phyloP scores from a whole-genome alignment of 345 rosid species.

The Toxicodendron radicans region DNA sequence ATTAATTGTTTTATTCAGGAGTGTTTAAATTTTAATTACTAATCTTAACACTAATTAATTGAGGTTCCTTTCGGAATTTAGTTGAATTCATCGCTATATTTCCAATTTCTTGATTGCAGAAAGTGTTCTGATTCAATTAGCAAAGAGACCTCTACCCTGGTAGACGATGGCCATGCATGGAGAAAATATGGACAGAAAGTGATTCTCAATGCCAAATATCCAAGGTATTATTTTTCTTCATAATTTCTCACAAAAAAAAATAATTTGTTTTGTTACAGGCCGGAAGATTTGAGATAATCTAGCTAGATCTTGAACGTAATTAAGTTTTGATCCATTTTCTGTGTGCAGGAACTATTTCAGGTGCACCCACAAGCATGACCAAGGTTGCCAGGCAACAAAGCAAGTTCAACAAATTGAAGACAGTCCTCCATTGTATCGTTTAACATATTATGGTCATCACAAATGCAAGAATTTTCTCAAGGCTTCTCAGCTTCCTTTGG shows the following conservation, averaged over 20 bases:
- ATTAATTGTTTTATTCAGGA: too few species aligned
- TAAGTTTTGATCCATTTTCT: background rate
- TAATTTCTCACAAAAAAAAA: background rate
- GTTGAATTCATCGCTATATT: background rate
- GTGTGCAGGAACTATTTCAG: constrained; percentile 50
- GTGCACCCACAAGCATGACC: constrained; percentile 55
- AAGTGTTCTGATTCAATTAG: constrained; percentile 28
- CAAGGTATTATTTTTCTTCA: constrained; percentile 42
- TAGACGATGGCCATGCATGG: constrained; percentile 60
- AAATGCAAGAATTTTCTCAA: constrained; percentile 30
- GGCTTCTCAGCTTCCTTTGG: constrained; percentile 21
- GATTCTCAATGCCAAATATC: constrained; percentile 44
- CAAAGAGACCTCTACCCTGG: background rate
- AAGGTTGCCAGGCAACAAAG: constrained; percentile 46
- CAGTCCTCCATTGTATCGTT: constrained; percentile 32
- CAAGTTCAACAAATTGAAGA: constrained; percentile 48
- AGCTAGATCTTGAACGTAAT: background rate
- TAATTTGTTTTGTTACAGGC: too few species aligned
- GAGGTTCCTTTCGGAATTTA: too few species aligned
- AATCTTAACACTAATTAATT: too few species aligned
- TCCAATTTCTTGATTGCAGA: constrained; percentile 27
- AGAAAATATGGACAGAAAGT: constrained; percentile 67
- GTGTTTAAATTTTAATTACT: too few species aligned
- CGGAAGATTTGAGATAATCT: too few species aligned
- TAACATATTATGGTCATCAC: constrained; percentile 43